These are phyloP conservation scores for Psilocybe sp. DNA, from an alignment of 768 basidiomycete species.

Conservation along the genomic window DNA sequence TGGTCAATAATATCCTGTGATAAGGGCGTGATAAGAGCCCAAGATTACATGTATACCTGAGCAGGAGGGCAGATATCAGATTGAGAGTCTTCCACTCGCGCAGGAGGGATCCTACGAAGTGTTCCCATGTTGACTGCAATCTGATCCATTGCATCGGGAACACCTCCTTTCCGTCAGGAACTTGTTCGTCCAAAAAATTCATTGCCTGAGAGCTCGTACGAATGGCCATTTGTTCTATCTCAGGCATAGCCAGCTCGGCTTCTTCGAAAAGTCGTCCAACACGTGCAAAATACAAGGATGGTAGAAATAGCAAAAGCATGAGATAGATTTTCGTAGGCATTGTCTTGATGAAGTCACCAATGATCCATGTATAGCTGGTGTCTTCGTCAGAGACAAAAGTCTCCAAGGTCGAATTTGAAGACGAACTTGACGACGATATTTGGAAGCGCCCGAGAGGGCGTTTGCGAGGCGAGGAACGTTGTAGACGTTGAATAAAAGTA, in stretches of 20 bases:
- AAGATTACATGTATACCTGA: too few relatives aligned
- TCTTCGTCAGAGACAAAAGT: too few relatives aligned
- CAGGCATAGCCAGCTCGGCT: slow-evolving; percentile 56
- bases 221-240: slow-evolving; percentile 41
- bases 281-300: slow-evolving; percentile 63
- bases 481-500: too few relatives aligned
- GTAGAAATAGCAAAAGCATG: slow-evolving; percentile 51
- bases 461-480: too few relatives aligned
- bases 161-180: slow-evolving; percentile 1
- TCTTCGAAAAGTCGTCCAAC: slow-evolving; percentile 64
- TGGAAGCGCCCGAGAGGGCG: too few relatives aligned
- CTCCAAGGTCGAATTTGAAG: too few relatives aligned
- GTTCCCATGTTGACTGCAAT: slow-evolving; percentile 26
- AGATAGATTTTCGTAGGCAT: slow-evolving; percentile 31
- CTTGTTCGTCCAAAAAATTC: neutral
- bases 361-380: too few relatives aligned
- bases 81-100: slow-evolving; percentile 36
- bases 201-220: slow-evolving; percentile 11
- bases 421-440: too few relatives aligned
- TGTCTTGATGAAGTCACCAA: slow-evolving; percentile 22
- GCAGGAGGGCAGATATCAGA: slow-evolving; percentile 29
- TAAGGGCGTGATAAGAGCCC: neutral
- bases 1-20: neutral
- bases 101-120: slow-evolving; percentile 27
- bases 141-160: slow-evolving; percentile 13